Evolutionary conservation across 208 protist genomes (phyloP).

Genomic region (Leishmania aethiopica): DNA sequence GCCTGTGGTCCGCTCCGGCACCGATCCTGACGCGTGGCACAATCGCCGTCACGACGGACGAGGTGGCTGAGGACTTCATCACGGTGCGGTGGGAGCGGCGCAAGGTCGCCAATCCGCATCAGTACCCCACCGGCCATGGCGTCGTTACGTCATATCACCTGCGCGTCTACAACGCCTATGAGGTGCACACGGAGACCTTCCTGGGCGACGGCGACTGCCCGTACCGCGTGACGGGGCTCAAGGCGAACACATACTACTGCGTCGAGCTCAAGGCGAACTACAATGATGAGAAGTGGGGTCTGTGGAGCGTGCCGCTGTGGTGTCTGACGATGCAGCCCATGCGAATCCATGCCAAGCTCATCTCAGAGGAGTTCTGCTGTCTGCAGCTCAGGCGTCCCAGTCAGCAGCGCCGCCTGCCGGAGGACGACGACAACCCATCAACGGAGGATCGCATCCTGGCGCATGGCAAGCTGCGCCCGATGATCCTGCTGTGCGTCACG

Average conservation of each 20-base stretch:
- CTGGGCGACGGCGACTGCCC: slow-evolving; percentile 89
- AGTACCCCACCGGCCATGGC: slow-evolving; percentile 84
- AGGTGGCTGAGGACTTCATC: slow-evolving; percentile 91
- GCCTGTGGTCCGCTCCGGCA: slow-evolving; percentile 83
- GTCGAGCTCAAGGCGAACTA: slow-evolving; percentile 93
- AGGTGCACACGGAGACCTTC: slow-evolving; percentile 83
- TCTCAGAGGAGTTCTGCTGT: slow-evolving; percentile 90
- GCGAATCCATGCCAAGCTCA: slow-evolving; percentile 84
- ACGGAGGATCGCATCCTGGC: slow-evolving; percentile 41
- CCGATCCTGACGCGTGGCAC: slow-evolving; percentile 89
- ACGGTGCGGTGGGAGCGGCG: slow-evolving; percentile 88
- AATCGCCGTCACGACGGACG: slow-evolving; percentile 77
- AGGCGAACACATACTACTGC: slow-evolving; percentile 92
- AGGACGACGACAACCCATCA: slow-evolving; percentile 86
- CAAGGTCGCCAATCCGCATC: slow-evolving; percentile 73
- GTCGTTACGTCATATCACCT: slow-evolving; percentile 90
- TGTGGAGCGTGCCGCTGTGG: slow-evolving; percentile 90
- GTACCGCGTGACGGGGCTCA: slow-evolving; percentile 81
- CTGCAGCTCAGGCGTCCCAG: slow-evolving; percentile 66
- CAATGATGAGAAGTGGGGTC: slow-evolving; percentile 93
- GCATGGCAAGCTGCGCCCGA: slow-evolving; percentile 71
- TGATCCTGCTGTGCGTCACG: slow-evolving; percentile 92
- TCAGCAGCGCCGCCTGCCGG: slow-evolving; percentile 81
- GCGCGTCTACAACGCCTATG: slow-evolving; percentile 81
- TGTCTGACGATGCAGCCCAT: slow-evolving; percentile 92